These are phyloP conservation scores for Raddia distichophylla DNA, from an alignment of 176 grass and related monocot genomes.

Conservation along the genomic window DNA sequence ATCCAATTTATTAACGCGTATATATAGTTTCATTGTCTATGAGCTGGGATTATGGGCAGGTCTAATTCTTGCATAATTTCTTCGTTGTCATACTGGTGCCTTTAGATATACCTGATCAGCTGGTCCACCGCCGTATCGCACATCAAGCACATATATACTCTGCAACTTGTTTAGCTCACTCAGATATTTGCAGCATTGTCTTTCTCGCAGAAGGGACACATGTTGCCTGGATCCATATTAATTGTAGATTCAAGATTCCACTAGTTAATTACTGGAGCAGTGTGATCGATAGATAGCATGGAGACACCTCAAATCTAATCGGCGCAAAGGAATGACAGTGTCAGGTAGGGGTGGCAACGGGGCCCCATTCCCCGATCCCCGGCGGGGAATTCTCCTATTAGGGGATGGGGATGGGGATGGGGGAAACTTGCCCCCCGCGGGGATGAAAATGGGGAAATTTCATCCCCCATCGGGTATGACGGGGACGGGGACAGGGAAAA, in stretches of 20 bases:
- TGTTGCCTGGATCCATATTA: background rate
- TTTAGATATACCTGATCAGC: background rate
- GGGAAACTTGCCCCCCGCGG: too few species aligned
- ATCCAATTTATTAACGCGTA: background rate
- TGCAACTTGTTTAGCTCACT: background rate
- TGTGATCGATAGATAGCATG: background rate
- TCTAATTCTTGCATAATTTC: constrained; percentile 3
- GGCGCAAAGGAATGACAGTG: background rate
- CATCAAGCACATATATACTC: background rate
- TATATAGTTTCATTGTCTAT: background rate
- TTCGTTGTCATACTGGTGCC: background rate
- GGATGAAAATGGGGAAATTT: too few species aligned
- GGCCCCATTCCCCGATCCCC: too few species aligned
- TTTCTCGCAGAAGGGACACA: background rate
- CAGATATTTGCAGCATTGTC: background rate
- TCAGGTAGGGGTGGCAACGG: too few species aligned
- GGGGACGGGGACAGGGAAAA: too few species aligned
- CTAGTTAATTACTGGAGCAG: background rate
- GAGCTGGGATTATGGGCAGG: background rate
- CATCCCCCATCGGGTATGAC: too few species aligned
- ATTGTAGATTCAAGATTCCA: too few species aligned
- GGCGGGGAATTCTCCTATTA: too few species aligned
- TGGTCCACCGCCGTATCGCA: background rate
- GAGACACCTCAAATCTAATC: background rate
- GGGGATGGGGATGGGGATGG: too few species aligned